Base-by-base conservation (phyloP, 2,329 filamentous ascomycete genomes). In the Neonectria coccinea region DNA sequence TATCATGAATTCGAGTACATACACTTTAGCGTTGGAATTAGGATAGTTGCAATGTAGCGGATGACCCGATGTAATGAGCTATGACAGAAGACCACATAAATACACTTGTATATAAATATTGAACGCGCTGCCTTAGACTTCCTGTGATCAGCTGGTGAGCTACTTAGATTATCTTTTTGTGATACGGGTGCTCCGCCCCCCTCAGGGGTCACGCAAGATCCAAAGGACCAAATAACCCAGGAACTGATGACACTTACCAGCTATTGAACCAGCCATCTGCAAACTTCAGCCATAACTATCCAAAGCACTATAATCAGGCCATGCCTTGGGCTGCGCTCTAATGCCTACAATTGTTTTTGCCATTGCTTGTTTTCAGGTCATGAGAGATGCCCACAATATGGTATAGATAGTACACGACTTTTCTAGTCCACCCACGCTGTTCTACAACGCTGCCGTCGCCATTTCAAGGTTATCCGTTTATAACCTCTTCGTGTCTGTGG, bases 401-500 rank as follows among this genome's bases (percentile, higher is more conserved):
- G 69, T 78, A 78, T 71, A 78, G 62, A 74, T 74, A 71, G 68
- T 75, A 76, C 72, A 77, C 70, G 66, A 72, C 69, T 72, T 65
- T 44, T 53, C 55, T 54, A 68, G 66, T 67, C 71, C 63, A 56
- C 47, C 62, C 63, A 51, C 65, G 29, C 56, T 69, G 59, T 66
- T 69, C 62, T 62, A 71, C 65, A 64, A 36, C 62, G 52, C 58
- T 51, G 27, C 41, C 42, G 42, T 44, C 54, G 50, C 11, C 7
- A 36, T 54, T 36, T 52, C 36, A 22, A 58, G 48, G 39, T 33
- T n/a, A 12, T 25, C 44, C 31, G 48, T 65, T 80, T 79, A 88
- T 84, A 87, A 78, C 74, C 85, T 83, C 74, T 82, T 74, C 71
- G 78, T 77, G 67, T 85, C 86, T 16, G 79, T 79, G 63, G 82